Conservation (phyloP, 2,329 filamentous ascomycete genomes). For the Neocucurbitaria cava region DNA sequence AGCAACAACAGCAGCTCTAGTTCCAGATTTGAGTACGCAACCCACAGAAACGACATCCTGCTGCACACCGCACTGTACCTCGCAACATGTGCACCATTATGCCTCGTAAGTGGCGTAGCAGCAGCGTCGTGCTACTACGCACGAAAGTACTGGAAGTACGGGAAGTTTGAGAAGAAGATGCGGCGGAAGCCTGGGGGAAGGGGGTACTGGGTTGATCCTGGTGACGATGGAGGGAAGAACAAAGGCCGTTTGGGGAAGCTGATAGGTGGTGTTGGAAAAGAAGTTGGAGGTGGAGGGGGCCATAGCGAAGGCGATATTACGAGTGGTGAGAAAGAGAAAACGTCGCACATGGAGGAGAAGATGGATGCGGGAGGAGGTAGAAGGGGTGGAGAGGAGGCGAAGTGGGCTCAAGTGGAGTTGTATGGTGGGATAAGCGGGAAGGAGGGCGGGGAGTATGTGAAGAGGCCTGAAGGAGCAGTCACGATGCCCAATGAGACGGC, state of each 20-base stretch:
- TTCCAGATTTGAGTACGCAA: no score
- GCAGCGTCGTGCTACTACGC: constrained; percentile 6
- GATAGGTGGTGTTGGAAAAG: background rate
- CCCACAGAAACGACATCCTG: constrained; percentile 1
- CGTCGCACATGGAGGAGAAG: background rate
- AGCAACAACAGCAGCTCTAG: background rate
- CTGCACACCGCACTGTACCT: constrained; percentile 5
- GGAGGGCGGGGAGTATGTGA: background rate
- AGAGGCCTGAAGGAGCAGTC: background rate
- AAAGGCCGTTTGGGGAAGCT: background rate
- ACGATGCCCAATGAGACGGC: background rate
- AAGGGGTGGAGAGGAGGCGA: background rate
- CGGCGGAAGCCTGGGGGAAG: constrained; percentile 1
- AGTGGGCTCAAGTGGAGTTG: background rate
- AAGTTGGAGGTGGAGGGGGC: background rate
- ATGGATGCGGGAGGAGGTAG: background rate
- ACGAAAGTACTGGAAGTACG: constrained; percentile 7
- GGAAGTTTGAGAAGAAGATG: constrained; percentile 3
- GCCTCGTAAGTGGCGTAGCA: background rate
- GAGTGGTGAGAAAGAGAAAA: background rate
- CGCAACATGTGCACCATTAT: constrained; percentile 5
- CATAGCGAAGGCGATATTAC: background rate
- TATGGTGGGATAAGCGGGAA: background rate
- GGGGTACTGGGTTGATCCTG: constrained; percentile 6
- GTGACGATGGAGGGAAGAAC: background rate